Evolutionary conservation across 352 stramenopile genomes (phyloP), one percentile per base, ranked within the genome.

Genomic region (Pythium monospermum): DNA sequence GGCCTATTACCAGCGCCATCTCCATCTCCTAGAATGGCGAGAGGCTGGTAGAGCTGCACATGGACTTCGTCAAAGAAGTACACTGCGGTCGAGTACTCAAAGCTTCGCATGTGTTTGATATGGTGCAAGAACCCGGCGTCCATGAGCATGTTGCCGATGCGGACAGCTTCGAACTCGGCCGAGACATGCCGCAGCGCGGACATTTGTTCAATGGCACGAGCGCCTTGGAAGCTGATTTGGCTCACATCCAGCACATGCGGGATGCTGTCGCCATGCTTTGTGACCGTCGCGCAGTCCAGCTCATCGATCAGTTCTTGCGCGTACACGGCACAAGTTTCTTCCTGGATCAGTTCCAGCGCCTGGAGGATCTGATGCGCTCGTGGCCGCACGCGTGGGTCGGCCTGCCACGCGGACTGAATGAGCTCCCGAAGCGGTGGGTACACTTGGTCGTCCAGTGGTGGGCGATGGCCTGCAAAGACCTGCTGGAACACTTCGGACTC

Each of bases 271-370:
- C 13, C 37, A 19, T 23, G 67, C 51, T 25, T 55, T 56, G 27
- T 66, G 60, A 1, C 64, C 69, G 0, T 46, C 65, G 28, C 74
- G 69, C 33, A 15, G 3, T 71, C 46, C 3, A 85, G 49, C 16
- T 79, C 66, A 13, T 82, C 64, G 18, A 69, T 67, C 16, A 89
- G 26, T 13, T 83, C 61, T 6, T 66, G 41, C 1, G 76, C 71
- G n/a, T 87, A 67, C 10, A 58, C 50, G 3, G 72, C 61, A 6
- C 79, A 39, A 13, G 73, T 16, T 31, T 88, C 81, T 67, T 87
- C 78, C 53, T 91, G 78, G 13, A 91, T 68, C 6, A 0, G 48
- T 32, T 89, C 79, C 0, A 94, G 66, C 0, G 30, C 27, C 3
- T 22, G 26, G 11, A 91, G 73, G 35, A 94, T 68, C 23, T 64